Evolutionary conservation across 495 filamentous ascomycete genomes (phyloP).

Genomic region (Tuber magnatum): DNA sequence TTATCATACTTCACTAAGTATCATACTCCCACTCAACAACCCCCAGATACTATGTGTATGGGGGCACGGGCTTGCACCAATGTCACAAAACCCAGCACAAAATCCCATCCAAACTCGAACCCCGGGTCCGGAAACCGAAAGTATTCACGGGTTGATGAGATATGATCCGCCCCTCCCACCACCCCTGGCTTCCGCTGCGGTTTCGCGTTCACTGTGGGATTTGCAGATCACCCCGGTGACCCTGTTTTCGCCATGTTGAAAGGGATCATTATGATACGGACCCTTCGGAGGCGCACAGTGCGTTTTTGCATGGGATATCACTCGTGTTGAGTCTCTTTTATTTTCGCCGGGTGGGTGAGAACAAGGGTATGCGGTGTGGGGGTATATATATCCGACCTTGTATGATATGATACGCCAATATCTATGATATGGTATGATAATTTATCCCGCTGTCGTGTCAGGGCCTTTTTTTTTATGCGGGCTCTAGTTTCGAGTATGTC

Average conservation of each 20-base stretch:
- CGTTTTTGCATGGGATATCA: neutral
- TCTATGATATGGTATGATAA: no score
- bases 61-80: neutral
- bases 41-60: no score
- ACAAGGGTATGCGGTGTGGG: no score
- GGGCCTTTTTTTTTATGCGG: neutral
- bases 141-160: neutral
- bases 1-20: neutral
- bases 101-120: neutral
- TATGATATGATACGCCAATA: no score
- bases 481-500: neutral
- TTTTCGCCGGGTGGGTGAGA: no score
- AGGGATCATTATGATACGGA: no score
- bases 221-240: no score
- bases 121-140: neutral
- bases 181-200: neutral
- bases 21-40: neutral
- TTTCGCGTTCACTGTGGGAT: neutral
- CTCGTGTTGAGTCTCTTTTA: neutral
- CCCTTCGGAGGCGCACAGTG: rapidly evolving
- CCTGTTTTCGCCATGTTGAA: no score
- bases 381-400: no score
- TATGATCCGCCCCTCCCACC: neutral
- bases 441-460: neutral
- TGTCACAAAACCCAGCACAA: neutral